Percentiles rank a stretch among this genome's conserved stretches.
Evolutionary conservation across 257 asterid genomes (phyloP).

Genomic region (Verbena officinalis): DNA sequence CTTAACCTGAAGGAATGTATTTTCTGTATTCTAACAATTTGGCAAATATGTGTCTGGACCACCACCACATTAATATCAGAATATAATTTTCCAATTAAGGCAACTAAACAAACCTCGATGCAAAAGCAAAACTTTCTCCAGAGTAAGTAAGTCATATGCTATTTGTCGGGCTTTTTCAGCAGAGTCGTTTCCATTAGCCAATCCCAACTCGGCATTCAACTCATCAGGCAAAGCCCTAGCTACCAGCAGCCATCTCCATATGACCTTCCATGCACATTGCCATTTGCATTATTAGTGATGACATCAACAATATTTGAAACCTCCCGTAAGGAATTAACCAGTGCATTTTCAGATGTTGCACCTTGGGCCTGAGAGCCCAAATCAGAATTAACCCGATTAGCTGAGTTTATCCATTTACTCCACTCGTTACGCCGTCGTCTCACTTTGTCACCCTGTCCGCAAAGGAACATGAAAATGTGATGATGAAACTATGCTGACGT

Average conservation of each 20-base stretch:
- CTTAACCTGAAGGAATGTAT: too few species aligned
- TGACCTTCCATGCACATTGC: conserved; percentile 31
- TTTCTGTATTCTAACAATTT: too few species aligned
- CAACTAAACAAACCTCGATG: conserved; percentile 37
- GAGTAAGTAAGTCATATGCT: conserved; percentile 29
- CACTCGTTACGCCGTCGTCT: conserved; percentile 76
- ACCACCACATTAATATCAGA: too few species aligned
- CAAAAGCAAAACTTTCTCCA: conserved; percentile 31
- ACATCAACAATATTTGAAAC: conserved; percentile 43
- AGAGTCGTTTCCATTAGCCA: conserved; percentile 41
- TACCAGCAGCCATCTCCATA: conserved; percentile 27
- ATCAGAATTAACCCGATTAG: conserved; percentile 35
- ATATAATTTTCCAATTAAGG: too few species aligned
- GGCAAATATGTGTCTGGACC: too few species aligned
- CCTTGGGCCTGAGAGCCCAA: conserved; percentile 35
- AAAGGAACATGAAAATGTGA: neutral
- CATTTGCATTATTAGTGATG: conserved; percentile 30
- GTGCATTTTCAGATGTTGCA: conserved; percentile 40
- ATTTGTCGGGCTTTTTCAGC: conserved; percentile 35
- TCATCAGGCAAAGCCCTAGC: conserved; percentile 27
- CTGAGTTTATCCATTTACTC: conserved; percentile 51
- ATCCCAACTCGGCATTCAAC: conserved; percentile 27
- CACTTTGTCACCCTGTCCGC: conserved; percentile 63
- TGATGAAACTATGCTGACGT: too few species aligned
- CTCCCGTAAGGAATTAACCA: conserved; percentile 44